Percentiles rank a stretch among this genome's conserved stretches.
Evolutionary conservation across 2,329 filamentous ascomycete genomes (phyloP).

Genomic region (Boeremia lycopersici): DNA sequence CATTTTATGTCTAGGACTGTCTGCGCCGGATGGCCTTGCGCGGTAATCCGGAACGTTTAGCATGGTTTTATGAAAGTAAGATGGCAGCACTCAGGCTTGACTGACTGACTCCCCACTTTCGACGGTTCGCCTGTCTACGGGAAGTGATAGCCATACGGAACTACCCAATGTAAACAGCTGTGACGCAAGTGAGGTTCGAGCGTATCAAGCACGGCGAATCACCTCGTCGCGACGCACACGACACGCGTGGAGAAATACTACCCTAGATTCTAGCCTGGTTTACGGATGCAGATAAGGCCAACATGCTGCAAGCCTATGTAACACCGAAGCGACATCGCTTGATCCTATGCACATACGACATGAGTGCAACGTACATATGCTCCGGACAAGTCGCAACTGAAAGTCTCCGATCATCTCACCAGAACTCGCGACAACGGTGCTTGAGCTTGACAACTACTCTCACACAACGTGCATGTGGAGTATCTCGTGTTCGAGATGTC

Average conservation of each 20-base stretch:
- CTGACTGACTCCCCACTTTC: constrained; percentile 18
- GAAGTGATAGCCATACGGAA: constrained; percentile 6
- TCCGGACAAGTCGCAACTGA: neutral
- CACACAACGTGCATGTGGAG: neutral
- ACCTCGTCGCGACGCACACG: neutral
- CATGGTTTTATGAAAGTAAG: constrained; percentile 2
- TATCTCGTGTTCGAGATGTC: constrained; percentile 29
- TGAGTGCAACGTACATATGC: constrained; percentile 18
- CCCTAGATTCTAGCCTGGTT: constrained; percentile 12
- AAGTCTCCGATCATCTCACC: neutral
- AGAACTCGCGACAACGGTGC: neutral
- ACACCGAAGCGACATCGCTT: constrained; percentile 22
- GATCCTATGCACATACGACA: constrained; percentile 5
- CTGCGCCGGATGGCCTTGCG: neutral
- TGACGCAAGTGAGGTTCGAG: constrained; percentile 10
- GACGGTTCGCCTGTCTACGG: constrained; percentile 14
- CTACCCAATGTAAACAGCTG: neutral
- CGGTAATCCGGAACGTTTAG: neutral
- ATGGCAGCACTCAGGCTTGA: constrained; percentile 6
- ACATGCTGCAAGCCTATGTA: constrained; percentile 22
- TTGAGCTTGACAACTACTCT: neutral
- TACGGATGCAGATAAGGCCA: constrained; percentile 14
- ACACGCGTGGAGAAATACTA: constrained; percentile 21
- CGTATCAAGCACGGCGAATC: constrained; percentile 9
- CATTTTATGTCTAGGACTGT: neutral